Evolutionary conservation across 192 early-diverging fungal genomes (phyloP), one percentile per base, ranked within the genome.

Genomic region (Backusella circina): DNA sequence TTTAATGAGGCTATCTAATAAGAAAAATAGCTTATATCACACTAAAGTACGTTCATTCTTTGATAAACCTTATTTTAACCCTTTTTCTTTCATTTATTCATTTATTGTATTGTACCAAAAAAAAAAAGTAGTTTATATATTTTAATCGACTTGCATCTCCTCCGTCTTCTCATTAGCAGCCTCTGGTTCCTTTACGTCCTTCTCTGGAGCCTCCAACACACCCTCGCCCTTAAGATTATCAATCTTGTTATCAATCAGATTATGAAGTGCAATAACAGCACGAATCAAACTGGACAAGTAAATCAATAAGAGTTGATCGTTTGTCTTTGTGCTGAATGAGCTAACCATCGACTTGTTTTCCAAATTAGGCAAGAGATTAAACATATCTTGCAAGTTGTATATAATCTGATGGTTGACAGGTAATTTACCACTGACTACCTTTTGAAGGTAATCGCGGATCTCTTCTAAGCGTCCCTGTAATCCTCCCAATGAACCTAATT

Each of bases 321-420:
- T 99, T 12, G 96, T 97, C 76, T 95, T 95, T 51, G 93, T 92
- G 4, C 93, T 90, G 78, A 99, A 97, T 39, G 95, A 87, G 70
- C 89, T 86, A 31, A 94, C 91, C 44, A 91, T 92, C 15, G 94
- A 92, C 15, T 87, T 87, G 15, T 93, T 89, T 39, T 93, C 84
- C 54, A 99, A 85, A 82, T 96, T 98, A 36, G 98, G 98, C 77
- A 99, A 85, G 67, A 97, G 87, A 76, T 99, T 99, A 78, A 99
- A 97, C 71, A 99, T 97, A 78, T 99, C 96, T 85, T 99, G 98
- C 50, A 99, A 84, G 80, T 99, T 98, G 89, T 98, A 97, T 65
- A 99, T 90, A 74, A 99, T 98, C 79, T 95, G 92, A 80, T 97
- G 95, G 87, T 99, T 98, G 21, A 97, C 91, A 2, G 98, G 98